phyloP scores from a whole-genome alignment of 2,329 filamentous ascomycete species.

The Xylariales sp. region DNA sequence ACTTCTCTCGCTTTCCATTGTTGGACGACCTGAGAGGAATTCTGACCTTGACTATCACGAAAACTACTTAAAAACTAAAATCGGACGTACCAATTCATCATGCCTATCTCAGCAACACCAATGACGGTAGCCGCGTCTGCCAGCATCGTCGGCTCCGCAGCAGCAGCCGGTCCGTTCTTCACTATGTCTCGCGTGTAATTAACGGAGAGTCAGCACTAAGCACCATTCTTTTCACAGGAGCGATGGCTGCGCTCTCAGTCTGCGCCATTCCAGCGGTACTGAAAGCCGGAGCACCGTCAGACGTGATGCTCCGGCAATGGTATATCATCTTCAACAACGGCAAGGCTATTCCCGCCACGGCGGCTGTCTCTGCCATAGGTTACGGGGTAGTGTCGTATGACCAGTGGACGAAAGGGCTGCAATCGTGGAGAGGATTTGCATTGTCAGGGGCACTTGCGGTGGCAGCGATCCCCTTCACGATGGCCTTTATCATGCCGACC shows the following conservation, averaged over 20 bases:
- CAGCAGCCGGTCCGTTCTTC: constrained; percentile 9
- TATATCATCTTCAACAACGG: constrained; percentile 16
- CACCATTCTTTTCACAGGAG: constrained; percentile 9
- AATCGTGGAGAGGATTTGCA: constrained; percentile 21
- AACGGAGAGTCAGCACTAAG: too few species aligned
- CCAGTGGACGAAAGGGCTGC: constrained; percentile 13
- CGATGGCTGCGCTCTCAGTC: constrained; percentile 14
- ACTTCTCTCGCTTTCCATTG: too few species aligned
- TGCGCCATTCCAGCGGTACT: constrained; percentile 17
- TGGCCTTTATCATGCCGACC: constrained; percentile 15
- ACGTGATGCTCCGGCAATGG: constrained; percentile 20
- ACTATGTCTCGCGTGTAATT: too few species aligned
- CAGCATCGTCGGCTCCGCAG: constrained; percentile 9
- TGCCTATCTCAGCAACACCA: too few species aligned
- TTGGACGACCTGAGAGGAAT: too few species aligned
- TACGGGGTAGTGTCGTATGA: constrained; percentile 16
- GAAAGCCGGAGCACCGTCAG: constrained; percentile 13
- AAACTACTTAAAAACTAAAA: too few species aligned
- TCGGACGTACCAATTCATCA: too few species aligned
- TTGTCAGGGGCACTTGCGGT: constrained; percentile 14
- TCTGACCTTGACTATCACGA: too few species aligned
- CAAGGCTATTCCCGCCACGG: constrained; percentile 13
- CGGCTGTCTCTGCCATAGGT: constrained; percentile 15
- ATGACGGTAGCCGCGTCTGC: constrained; percentile 10
- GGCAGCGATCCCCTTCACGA: constrained; percentile 17